A percentile compares a stretch with the other conserved stretches of the same genome.
phyloP scores from a whole-genome alignment of 2,329 filamentous ascomycete species.

The Fusarium incarnatum region DNA sequence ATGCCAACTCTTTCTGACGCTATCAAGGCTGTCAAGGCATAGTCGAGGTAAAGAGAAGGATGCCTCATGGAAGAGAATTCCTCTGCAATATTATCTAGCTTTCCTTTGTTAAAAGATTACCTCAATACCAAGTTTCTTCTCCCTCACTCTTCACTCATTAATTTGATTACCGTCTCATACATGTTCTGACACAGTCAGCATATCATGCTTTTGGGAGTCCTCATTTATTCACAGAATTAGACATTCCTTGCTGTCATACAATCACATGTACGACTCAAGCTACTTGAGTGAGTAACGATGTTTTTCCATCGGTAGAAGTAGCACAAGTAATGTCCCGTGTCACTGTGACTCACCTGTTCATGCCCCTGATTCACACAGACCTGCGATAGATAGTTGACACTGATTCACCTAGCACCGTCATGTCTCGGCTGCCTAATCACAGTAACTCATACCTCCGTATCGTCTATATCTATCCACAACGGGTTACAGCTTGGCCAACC shows the following conservation, averaged over 20 bases:
- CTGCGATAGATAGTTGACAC: too few species aligned
- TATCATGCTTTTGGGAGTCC: not conserved
- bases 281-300: not conserved
- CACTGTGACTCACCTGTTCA: accelerated
- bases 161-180: too few species aligned
- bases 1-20: not conserved
- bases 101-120: not conserved
- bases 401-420: not conserved
- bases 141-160: too few species aligned
- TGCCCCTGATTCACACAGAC: not conserved
- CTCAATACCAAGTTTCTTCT: not conserved
- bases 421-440: not conserved
- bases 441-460: not conserved
- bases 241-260: not conserved
- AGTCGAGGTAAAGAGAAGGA: accelerated
- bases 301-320: not conserved
- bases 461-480: not conserved
- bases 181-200: not conserved
- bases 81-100: not conserved
- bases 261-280: not conserved
- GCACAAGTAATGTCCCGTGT: not conserved
- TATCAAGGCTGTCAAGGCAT: accelerated
- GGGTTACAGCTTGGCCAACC: accelerated
- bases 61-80: too few species aligned
- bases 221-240: not conserved